Evolutionary conservation across 2,329 filamentous ascomycete genomes (phyloP), one percentile per base, ranked within the genome.

Genomic region (Monosporascus sp.): DNA sequence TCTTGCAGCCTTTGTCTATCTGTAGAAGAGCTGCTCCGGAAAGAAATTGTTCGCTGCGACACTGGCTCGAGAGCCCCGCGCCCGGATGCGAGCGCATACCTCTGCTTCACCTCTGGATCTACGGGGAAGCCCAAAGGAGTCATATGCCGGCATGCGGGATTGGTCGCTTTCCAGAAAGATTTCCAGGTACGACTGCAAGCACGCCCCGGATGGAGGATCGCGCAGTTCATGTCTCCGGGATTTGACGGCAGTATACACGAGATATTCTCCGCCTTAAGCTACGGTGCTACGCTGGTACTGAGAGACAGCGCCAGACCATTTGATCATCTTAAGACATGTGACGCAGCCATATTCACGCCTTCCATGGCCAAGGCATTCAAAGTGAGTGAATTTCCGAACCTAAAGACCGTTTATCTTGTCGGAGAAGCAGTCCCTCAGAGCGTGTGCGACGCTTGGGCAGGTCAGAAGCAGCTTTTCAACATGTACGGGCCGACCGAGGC

Each of bases 401-500:
- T 74, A 2, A 63, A 63, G 40, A 57, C 52, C 47, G 53, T 75
- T 7, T 71, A 72, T 52, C 57, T 75, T 3, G 72, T 68, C 1
- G 71, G 72, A 0, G 73, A 75, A 55, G 52, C 64, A 0, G 67
- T 75, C 4, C 61, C 69, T 1, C 69, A 72, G 55, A 40, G 46
- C 5, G 55, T 70, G 2, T 58, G 51, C 31, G 68, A 74, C 48
- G 49, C 7, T 1, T 75, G 73, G 73, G 55, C 65, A 2, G 20
- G 40, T 6, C 47, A 46, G n/a, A 63, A 55, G 26, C 38, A 26
- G 2, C 24, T 74, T 1, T 74, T 68, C 59, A 77, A 77, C 55
- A 69, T 70, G 65, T 78, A 76, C 51, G 74, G 74, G 0, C 75
- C 75, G 5, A 74, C 71, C 0, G 74, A 76, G 56, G 66, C 56